phyloP scores from a whole-genome alignment of 169 alveolate genomes.

The Babesia bigemina region DNA sequence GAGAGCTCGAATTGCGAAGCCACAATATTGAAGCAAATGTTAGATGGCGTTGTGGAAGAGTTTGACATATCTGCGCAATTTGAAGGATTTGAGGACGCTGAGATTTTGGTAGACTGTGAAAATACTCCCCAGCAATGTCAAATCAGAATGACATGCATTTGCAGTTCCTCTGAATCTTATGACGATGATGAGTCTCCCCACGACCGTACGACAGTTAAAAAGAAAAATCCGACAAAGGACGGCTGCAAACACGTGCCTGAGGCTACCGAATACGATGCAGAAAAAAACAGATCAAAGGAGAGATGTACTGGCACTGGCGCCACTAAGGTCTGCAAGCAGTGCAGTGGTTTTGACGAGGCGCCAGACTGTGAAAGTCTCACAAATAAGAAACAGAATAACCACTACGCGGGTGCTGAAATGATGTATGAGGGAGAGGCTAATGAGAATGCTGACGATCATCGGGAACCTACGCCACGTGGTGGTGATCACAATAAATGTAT shows the following conservation, averaged over 20 bases:
- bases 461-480: neutral
- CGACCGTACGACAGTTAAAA: too few relatives aligned
- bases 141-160: too few relatives aligned
- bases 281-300: too few relatives aligned
- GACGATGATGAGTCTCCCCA: too few relatives aligned
- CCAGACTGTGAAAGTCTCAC: neutral
- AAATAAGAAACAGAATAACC: neutral
- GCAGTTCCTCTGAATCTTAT: too few relatives aligned
- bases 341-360: too few relatives aligned
- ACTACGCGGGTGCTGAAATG: neutral
- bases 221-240: too few relatives aligned
- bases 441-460: neutral
- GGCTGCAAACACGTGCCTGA: too few relatives aligned
- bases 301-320: too few relatives aligned
- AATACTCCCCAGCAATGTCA: neutral
- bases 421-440: neutral
- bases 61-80: constrained; percentile 13
- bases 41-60: neutral
- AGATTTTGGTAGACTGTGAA: neutral
- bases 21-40: constrained; percentile 9
- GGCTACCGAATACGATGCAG: too few relatives aligned
- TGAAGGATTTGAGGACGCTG: neutral
- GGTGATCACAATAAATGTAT: neutral
- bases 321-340: too few relatives aligned
- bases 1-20: constrained; percentile 11